Base-by-base conservation (phyloP, 257 asterid species). In the Plectranthus barbatus region DNA sequence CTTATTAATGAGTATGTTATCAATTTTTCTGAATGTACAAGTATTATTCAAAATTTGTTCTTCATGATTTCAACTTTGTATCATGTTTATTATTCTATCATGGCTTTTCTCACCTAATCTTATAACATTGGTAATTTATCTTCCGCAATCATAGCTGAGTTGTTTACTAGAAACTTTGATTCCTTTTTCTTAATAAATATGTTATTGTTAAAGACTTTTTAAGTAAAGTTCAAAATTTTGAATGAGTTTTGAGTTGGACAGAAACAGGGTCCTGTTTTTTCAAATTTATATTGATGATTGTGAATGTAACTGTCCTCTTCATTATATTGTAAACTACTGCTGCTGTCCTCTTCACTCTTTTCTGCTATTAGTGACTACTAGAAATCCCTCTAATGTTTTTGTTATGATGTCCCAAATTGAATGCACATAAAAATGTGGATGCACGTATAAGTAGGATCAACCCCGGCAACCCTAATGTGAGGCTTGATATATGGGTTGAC, bases 321-420 rank as follows among this genome's bases (percentile, higher is more conserved):
- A 26, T 3, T 40, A 46, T 46, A 49, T 64, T 55, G 41, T 57
- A 31, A 52, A 69, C 59, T 68, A 36, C 13, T 51, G 13, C 48
- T 65, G 13, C 29, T 0, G 40, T 14, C 33, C 33, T 46, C 21
- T n/a, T 34, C 48, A 33, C 23, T 11, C 7, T 50, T 17, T 41
- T 13, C 37, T 53, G 10, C 13, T 39, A 23, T 23, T 23, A 23
- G 29, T n/a, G n/a, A n/a, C n/a, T n/a, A n/a, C 37, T 33, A 33
- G 37, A 33, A 8, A 8, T 8, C 7, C 50, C 29, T 29, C 58
- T 58, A 64, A n/a, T n/a, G n/a, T n/a, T n/a, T n/a, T n/a, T n/a
- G n/a, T n/a, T n/a, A n/a, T n/a, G n/a, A n/a, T n/a, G n/a, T n/a
- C n/a, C n/a, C n/a, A n/a, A n/a, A n/a, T n/a, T n/a, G n/a, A n/a